Base-by-base conservation (phyloP, 805 yeast genomes). In the Ogataea ganodermae region DNA sequence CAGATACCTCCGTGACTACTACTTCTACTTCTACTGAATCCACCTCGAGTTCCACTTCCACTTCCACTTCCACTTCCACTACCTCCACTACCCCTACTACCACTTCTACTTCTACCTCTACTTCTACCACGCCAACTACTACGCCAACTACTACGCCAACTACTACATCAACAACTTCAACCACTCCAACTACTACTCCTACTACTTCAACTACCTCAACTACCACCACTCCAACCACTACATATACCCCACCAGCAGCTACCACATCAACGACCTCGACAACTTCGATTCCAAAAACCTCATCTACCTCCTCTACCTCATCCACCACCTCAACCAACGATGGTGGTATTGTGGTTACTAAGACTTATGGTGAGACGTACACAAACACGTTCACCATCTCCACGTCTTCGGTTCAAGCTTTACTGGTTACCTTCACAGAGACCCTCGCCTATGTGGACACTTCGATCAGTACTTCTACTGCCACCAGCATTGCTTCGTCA, bases 381-480 rank as follows among this genome's bases (percentile, higher is more conserved):
- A 52, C 58, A 3, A 45, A 55, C 22, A 56, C 59, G 4, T 58
- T 53, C 42, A 28, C 40, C 10, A 32, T 58, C 8, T 51, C 57
- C 8, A 51, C 58, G 4, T 49, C 52, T 14, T 46, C 56, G 9
- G 61, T 59, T 22, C 32, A 49, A 3, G 50, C 55, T 16, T 40
- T 56, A 20, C 35, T 57, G 20, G 61, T 57, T 13, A 51, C 60
- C 6, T 48, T 44, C 26, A 58, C 60, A 6, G 40, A 38, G 35
- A 50, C 58, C 3, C 12, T 41, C 5, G 36, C 36, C 10, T 27
- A 18, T 7, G 43, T 46, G 14, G 48, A 52, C 3, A 39, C 53
- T 2, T 23, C 41, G 2, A 30, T 49, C 17, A 28, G 38, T 3
- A 32, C 48, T 17, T 42, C 39, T 4, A 36, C 44, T n/a, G 48